A percentile compares a stretch with the other conserved stretches of the same genome.
Conservation (phyloP, 73 alveolate genomes). For the Tetrahymena elliotti region DNA sequence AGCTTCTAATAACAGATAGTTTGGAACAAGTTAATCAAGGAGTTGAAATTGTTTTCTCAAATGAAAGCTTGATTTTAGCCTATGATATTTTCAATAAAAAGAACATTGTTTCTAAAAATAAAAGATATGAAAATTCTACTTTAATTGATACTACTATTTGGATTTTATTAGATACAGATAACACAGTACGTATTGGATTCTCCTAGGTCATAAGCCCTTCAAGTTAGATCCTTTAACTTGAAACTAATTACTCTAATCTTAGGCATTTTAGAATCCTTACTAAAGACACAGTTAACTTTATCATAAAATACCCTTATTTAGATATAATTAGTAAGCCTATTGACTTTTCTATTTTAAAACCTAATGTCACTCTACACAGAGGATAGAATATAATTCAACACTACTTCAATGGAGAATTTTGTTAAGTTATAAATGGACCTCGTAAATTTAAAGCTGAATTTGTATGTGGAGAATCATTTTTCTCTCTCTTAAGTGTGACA, state of each 20-base stretch:
- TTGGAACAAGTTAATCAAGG: not conserved
- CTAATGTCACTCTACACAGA: not conserved
- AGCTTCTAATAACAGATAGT: not conserved
- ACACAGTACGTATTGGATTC: not conserved
- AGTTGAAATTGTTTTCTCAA: not conserved
- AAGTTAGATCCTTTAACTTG: not conserved
- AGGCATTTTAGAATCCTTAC: not conserved
- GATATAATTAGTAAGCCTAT: not conserved
- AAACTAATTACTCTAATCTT: not conserved
- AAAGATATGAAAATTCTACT: not conserved
- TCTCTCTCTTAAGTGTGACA: not conserved
- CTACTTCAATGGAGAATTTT: not conserved
- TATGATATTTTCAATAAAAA: not conserved
- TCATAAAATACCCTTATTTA: not conserved
- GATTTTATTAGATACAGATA: not conserved
- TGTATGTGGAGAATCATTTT: not conserved
- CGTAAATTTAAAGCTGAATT: not conserved
- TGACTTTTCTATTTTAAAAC: not conserved
- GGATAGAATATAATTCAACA: not conserved
- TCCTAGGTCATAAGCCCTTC: not conserved
- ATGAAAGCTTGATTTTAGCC: not conserved
- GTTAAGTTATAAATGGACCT: not conserved
- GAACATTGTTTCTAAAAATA: not conserved
- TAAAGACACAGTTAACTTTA: not conserved
- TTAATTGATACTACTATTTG: not conserved